These are phyloP conservation scores for Inosperma sp. DNA, from an alignment of 768 basidiomycete genomes.

Conservation along the genomic window DNA sequence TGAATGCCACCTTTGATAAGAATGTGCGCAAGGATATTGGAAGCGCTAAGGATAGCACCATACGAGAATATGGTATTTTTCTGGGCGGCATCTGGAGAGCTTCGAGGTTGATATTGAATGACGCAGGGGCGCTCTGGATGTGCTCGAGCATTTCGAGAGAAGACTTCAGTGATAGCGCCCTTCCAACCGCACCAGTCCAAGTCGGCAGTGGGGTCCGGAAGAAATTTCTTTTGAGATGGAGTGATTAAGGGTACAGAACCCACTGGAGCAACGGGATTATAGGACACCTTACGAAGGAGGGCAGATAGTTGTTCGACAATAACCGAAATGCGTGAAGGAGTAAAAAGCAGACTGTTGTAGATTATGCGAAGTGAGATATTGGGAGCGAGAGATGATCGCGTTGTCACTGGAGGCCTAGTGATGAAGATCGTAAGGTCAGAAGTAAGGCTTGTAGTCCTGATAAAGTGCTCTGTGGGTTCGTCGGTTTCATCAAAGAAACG, in stretches of 20 bases:
- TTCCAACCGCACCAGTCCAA: slow-evolving; percentile 98
- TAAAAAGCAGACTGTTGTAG: slow-evolving; percentile 95
- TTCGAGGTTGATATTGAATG: slow-evolving; percentile 63
- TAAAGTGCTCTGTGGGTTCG: slow-evolving; percentile 63
- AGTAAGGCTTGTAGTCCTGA: slow-evolving; percentile 74
- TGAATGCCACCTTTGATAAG: slow-evolving; percentile 81
- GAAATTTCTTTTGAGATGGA: slow-evolving; percentile 54
- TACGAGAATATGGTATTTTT: slow-evolving; percentile 69
- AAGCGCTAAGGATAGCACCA: slow-evolving; percentile 71
- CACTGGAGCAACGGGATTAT: slow-evolving; percentile 62
- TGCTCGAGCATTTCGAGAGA: slow-evolving; percentile 76
- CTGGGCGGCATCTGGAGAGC: slow-evolving; percentile 39
- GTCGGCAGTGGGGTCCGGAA: slow-evolving; percentile 84
- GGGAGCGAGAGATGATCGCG: slow-evolving; percentile 67
- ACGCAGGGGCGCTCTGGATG: slow-evolving; percentile 87
- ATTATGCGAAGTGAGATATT: slow-evolving; percentile 75
- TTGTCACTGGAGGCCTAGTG: slow-evolving; percentile 61
- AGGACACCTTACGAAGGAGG: slow-evolving; percentile 66
- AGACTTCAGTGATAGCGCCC: slow-evolving; percentile 94
- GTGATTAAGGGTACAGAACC: slow-evolving; percentile 82
- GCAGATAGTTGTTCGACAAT: slow-evolving; percentile 84
- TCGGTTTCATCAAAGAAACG: slow-evolving; percentile 96
- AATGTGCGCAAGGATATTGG: slow-evolving; percentile 88
- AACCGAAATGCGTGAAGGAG: slow-evolving; percentile 63
- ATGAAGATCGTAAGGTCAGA: slow-evolving; percentile 94